phyloP scores from a whole-genome alignment of 805 yeast species.

The Huiozyma sinensis region DNA sequence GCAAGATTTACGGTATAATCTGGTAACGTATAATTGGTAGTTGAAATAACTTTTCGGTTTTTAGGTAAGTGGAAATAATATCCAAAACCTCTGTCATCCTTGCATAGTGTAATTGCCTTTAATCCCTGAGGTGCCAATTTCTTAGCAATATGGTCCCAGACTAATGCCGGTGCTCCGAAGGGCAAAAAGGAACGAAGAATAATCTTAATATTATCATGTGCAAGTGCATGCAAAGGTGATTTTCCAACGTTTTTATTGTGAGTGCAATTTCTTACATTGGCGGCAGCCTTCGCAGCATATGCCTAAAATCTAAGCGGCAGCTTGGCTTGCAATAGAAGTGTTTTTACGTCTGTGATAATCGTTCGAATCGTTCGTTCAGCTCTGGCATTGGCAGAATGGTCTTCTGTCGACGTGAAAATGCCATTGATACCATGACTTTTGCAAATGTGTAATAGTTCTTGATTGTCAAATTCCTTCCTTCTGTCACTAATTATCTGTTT shows the following conservation, averaged over 20 bases:
- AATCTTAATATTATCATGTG: not conserved
- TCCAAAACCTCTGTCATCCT: slow-evolving; percentile 3
- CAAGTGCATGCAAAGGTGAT: not conserved
- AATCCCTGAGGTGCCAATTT: not conserved
- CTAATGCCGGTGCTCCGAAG: slow-evolving; percentile 1
- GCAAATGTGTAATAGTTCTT: not conserved
- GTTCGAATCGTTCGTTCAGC: slow-evolving; percentile 4
- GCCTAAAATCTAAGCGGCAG: slow-evolving; percentile 2
- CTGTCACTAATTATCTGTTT: slow-evolving; percentile 2
- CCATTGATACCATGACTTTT: not conserved
- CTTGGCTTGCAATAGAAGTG: not conserved
- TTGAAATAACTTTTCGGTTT: not conserved
- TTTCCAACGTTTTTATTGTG: not conserved
- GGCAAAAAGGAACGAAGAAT: slow-evolving; percentile 1
- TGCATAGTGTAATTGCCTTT: slow-evolving; percentile 2
- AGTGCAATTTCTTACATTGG: slow-evolving; percentile 1
- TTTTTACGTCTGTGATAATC: slow-evolving; percentile 1
- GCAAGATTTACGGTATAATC: slow-evolving; percentile 1
- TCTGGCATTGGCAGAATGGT: slow-evolving; percentile 4
- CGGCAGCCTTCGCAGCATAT: slow-evolving; percentile 4
- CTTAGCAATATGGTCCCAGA: not conserved
- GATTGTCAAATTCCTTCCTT: slow-evolving; percentile 5
- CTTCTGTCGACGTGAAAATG: slow-evolving; percentile 1
- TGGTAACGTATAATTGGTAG: slow-evolving; percentile 1
- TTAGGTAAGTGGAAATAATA: slow-evolving; percentile 5